A percentile compares a stretch with the other conserved stretches of the same genome.
Conservation (phyloP, 1,284 basidiomycete genomes). For the Earliella scabrosa region DNA sequence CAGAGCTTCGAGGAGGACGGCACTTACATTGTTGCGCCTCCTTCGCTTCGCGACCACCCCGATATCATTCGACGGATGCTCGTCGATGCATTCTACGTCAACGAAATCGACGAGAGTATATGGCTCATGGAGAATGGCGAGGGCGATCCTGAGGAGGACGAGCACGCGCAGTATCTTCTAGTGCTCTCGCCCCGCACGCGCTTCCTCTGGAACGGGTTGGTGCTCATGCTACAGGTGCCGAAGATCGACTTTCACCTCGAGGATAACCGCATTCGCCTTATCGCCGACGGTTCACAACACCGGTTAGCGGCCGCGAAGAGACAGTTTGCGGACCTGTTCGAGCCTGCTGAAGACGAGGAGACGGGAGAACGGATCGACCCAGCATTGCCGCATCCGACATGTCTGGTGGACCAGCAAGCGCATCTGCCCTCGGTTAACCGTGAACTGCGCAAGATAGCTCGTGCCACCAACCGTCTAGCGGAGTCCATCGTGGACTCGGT, state of each 20-base stretch:
- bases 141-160: constrained; percentile 53
- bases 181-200: constrained; percentile 85
- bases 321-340: constrained; percentile 73
- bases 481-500: constrained; percentile 94
- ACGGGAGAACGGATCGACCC: constrained; percentile 51
- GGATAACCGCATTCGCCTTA: constrained; percentile 82
- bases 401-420: constrained; percentile 86
- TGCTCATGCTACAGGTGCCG: constrained; percentile 74
- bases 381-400: constrained; percentile 51
- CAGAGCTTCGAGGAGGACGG: constrained; percentile 89
- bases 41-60: constrained; percentile 82
- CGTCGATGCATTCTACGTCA: constrained; percentile 82
- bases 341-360: constrained; percentile 58
- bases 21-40: constrained; percentile 92
- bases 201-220: constrained; percentile 95
- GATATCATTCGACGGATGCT: constrained; percentile 84
- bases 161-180: constrained; percentile 77
- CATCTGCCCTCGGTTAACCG: constrained; percentile 91
- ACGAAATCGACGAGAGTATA: constrained; percentile 64
- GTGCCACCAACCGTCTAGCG: constrained; percentile 88
- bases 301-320: constrained; percentile 82
- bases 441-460: constrained; percentile 89
- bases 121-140: constrained; percentile 56
- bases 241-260: constrained; percentile 80
- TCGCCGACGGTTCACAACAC: constrained; percentile 86